Base-by-base conservation (phyloP, 2,329 filamentous ascomycete species). In the Trichoderma harzianum region DNA sequence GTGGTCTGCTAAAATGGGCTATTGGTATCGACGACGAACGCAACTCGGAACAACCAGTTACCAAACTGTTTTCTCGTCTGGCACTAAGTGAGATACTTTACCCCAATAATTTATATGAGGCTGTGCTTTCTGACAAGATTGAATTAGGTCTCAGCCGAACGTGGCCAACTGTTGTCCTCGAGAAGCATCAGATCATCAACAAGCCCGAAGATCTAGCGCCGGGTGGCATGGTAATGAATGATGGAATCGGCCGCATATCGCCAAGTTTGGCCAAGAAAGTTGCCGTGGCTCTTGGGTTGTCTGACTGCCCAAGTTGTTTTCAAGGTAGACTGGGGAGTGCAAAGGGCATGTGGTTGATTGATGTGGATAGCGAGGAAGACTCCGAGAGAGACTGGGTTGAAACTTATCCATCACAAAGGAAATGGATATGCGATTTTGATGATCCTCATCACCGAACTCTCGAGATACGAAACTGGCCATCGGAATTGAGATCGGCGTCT, bases 281-380 rank as follows among this genome's bases (percentile, higher is more conserved):
- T 6, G 84, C 86, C 30, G 77, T 83, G 1, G 73, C 73, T 0
- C 83, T 92, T 10, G 86, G 86, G 0, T 79, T 91, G 0, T 75
- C 78, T 0, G 84, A 87, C n/a, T 78, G 88, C 0, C 91, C 92
- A 0, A 87, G 88, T 39, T 90, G 86, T 0, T 90, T 91, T 60
- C 93, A 95, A 78, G 92, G 84, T 1, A 87, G 93, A 0, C 87
- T 95, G 43, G 91, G 89, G 11, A 88, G 91, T 21, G 91, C 91
- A 0, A 95, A 95, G 78, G 93, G 93, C 0, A 84, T 95, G 74
- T 95, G 92, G 92, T 85, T 91, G 61, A 79, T 91, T 6, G 89
- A 91, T 74, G 82, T 84, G 0, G 76, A 82, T 0, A 84, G 87
- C 30, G 77, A 80, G 1, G 75, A 74, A 0, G 79, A 79, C 0